phyloP scores from a whole-genome alignment of 441 rosid species.

The Pelargonium australe region DNA sequence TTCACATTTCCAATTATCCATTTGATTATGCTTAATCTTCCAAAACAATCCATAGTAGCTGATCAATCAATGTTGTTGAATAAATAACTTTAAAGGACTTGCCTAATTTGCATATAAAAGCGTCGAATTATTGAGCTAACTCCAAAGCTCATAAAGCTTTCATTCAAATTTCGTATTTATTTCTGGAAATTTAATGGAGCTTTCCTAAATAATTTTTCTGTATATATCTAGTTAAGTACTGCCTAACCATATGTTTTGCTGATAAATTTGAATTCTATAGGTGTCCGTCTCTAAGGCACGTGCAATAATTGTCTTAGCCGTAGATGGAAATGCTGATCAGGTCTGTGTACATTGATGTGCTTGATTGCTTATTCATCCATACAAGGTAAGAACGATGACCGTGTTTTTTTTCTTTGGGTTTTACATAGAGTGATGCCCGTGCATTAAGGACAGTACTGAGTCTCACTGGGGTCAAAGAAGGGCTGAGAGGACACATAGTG shows the following conservation, averaged over 20 bases:
- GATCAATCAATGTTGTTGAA: background rate
- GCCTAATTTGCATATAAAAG: background rate
- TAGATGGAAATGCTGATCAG: slow-evolving; percentile 82
- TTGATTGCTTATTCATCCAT: slow-evolving; percentile 13
- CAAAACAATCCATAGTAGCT: too few relatives aligned
- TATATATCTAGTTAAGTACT: background rate
- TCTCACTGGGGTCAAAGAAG: slow-evolving; percentile 68
- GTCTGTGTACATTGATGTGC: slow-evolving; percentile 26
- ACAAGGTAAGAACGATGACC: slow-evolving; percentile 17
- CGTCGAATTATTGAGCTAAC: background rate
- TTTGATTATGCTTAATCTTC: background rate
- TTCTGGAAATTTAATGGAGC: background rate
- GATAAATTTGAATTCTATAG: slow-evolving; percentile 30
- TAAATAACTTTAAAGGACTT: background rate
- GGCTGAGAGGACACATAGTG: slow-evolving; percentile 64
- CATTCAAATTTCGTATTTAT: background rate
- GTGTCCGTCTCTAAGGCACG: slow-evolving; percentile 75
- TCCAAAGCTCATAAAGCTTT: slow-evolving; percentile 4
- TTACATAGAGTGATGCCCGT: slow-evolving; percentile 60
- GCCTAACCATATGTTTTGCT: slow-evolving; percentile 11
- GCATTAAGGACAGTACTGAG: slow-evolving; percentile 71
- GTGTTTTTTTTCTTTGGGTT: slow-evolving; percentile 19
- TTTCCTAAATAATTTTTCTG: background rate
- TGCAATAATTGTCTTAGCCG: slow-evolving; percentile 67
- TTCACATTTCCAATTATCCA: background rate